Conservation (phyloP, 2,329 filamentous ascomycete species). For the Chaetoscypha palmicola region DNA sequence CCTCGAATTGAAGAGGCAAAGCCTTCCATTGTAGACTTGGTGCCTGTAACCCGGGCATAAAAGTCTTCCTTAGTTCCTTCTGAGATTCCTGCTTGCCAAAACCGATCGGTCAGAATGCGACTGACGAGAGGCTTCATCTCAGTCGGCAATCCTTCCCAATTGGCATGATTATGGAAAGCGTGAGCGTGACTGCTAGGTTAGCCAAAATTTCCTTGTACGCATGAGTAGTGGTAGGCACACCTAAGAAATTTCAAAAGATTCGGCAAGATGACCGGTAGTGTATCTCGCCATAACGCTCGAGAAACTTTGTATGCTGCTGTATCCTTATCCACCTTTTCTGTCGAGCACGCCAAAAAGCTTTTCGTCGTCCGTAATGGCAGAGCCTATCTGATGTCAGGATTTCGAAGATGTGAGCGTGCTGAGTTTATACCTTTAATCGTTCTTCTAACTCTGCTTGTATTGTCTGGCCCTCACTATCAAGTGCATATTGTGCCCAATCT, state of each 20-base stretch:
- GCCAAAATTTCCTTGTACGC: slow-evolving; percentile 10
- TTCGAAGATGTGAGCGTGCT: no score
- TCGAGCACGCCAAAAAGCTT: slow-evolving; percentile 84
- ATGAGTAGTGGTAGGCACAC: slow-evolving; percentile 32
- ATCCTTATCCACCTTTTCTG: slow-evolving; percentile 75
- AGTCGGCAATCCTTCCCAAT: slow-evolving; percentile 69
- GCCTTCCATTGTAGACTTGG: slow-evolving; percentile 83
- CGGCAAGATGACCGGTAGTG: slow-evolving; percentile 76
- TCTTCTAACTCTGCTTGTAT: slow-evolving; percentile 74
- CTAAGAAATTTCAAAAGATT: slow-evolving; percentile 76
- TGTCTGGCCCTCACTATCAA: slow-evolving; percentile 72
- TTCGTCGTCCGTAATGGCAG: slow-evolving; percentile 84
- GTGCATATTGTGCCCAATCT: slow-evolving; percentile 73
- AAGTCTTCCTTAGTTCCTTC: slow-evolving; percentile 95
- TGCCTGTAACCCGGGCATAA: slow-evolving; percentile 83
- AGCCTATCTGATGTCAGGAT: slow-evolving; percentile 36
- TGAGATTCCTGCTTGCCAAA: slow-evolving; percentile 98
- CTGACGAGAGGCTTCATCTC: slow-evolving; percentile 74
- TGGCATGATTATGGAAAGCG: slow-evolving; percentile 78
- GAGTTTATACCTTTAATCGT: slow-evolving; percentile 60
- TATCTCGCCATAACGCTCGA: slow-evolving; percentile 75
- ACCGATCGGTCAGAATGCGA: slow-evolving; percentile 83
- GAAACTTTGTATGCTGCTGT: slow-evolving; percentile 69
- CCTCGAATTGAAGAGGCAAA: slow-evolving; percentile 90
- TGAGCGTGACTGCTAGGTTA: slow-evolving; percentile 66